Base-by-base conservation (phyloP, 1,284 basidiomycete genomes). In the Leccinum proliferum region DNA sequence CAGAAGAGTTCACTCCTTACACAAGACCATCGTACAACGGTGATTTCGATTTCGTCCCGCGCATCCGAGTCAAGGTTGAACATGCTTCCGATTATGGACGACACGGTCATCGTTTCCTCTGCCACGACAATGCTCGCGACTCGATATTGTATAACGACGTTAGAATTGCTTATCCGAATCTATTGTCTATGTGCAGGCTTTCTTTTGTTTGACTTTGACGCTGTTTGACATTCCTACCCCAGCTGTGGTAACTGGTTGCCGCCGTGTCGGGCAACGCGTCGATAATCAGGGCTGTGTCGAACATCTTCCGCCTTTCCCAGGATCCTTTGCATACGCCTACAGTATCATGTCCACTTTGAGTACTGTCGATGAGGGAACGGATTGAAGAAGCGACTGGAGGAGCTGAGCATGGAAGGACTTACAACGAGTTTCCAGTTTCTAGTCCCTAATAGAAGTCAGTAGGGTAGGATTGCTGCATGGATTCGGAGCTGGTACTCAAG, bases 61-160 rank as follows among this genome's bases (percentile, higher is more conserved):
- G 29, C 29, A 29, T 29, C 29, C 29, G 29, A 29, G 29, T 29
- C 29, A 29, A 29, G 29, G 78, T 85, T 18, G 77, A 79, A 41
- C 15, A 77, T 89, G 62, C 76, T 92, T n/a, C 86, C 86, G 14
- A 79, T 89, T 60, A 74, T 76, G 18, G 89, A 94, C 68, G 75
- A 78, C 59, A 83, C 81, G 32, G 85, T 95, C 18, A 79, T 88
- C 4, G 83, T 88, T 50, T 90, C 92, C 1, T 90, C 95, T 70
- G 79, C 89, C 41, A 86, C 86, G 2, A 87, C 90, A 2, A 91
- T 95, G 76, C 80, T 94, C 43, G 78, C 80, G 50, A 88, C 85
- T n/a, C 93, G 68, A 88, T 95, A 59, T 73, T 95, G 56, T 94
- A 90, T 72, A 81, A 81, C 56, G 90, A 93, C 56, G 83, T 93